phyloP scores from a whole-genome alignment of 129 eudicot species.

The Artemisia argyi region DNA sequence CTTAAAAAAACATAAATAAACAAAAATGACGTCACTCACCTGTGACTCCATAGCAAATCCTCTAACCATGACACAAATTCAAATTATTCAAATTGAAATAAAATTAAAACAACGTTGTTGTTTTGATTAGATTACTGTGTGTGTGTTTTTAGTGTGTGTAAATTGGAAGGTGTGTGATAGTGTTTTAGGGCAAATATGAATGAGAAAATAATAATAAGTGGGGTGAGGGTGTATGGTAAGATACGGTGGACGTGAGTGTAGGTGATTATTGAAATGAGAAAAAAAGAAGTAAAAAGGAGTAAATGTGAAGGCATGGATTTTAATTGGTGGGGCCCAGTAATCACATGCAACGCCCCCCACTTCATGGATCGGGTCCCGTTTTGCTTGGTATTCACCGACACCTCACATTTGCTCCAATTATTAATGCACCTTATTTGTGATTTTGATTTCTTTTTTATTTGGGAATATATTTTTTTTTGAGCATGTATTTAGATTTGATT shows the following conservation, averaged over 20 bases:
- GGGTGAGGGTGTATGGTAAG: constrained; percentile 41
- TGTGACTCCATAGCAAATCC: constrained; percentile 40
- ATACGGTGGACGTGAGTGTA: constrained; percentile 3
- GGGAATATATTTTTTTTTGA: background rate
- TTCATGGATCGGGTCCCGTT: constrained; percentile 38
- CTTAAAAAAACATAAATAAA: constrained; percentile 16
- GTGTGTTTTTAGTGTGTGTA: background rate
- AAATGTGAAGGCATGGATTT: constrained; percentile 34
- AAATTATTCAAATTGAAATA: too few relatives aligned
- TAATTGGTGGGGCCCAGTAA: constrained; percentile 17
- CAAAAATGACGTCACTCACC: constrained; percentile 20
- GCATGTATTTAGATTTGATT: background rate
- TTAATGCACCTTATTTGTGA: constrained; percentile 1
- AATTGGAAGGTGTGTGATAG: background rate
- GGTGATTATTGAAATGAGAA: background rate
- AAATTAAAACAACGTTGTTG: too few relatives aligned
- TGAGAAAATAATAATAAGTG: background rate
- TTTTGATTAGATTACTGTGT: background rate
- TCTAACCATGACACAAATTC: constrained; percentile 21
- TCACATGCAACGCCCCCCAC: constrained; percentile 39
- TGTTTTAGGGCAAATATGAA: constrained; percentile 24
- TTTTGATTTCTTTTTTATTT: too few relatives aligned
- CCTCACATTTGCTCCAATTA: constrained; percentile 35
- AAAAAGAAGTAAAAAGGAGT: constrained; percentile 6
- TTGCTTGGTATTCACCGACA: constrained; percentile 31